Percentiles rank a stretch among this genome's conserved stretches.
Evolutionary conservation across 1,284 basidiomycete genomes (phyloP).

Genomic region (Cryptococcus maquisensis): DNA sequence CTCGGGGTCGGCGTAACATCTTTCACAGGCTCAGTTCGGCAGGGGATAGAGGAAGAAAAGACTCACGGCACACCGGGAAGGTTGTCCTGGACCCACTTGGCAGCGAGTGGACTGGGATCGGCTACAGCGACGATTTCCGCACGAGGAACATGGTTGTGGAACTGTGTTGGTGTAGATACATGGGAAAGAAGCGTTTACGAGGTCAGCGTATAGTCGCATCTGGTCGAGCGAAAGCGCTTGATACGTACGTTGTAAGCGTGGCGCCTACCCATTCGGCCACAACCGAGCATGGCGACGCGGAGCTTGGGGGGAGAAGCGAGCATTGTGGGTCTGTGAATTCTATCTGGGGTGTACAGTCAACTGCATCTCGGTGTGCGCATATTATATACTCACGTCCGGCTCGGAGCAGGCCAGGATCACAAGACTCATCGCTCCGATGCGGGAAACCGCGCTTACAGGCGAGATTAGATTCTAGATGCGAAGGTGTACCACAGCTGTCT

Average conservation of each 20-base stretch:
- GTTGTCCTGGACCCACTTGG: slow-evolving; percentile 8
- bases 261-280: slow-evolving; percentile 22
- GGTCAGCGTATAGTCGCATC: not conserved
- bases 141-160: slow-evolving; percentile 4
- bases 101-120: slow-evolving; percentile 5
- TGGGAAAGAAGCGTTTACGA: not conserved
- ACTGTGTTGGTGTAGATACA: not conserved
- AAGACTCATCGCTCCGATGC: too few species aligned
- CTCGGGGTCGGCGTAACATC: not conserved
- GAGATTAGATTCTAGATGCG: too few species aligned
- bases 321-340: too few species aligned
- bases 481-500: too few species aligned
- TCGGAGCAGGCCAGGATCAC: too few species aligned
- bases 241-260: slow-evolving; percentile 13
- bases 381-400: too few species aligned
- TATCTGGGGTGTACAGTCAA: too few species aligned
- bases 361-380: too few species aligned
- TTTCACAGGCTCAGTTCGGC: not conserved
- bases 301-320: not conserved
- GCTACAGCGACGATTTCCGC: slow-evolving; percentile 18
- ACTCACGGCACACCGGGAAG: not conserved
- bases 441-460: too few species aligned
- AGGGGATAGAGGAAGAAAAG: too few species aligned
- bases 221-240: not conserved
- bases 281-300: slow-evolving; percentile 13